Base-by-base conservation (phyloP, 768 basidiomycete genomes). In the Xerocomellus intermedius region DNA sequence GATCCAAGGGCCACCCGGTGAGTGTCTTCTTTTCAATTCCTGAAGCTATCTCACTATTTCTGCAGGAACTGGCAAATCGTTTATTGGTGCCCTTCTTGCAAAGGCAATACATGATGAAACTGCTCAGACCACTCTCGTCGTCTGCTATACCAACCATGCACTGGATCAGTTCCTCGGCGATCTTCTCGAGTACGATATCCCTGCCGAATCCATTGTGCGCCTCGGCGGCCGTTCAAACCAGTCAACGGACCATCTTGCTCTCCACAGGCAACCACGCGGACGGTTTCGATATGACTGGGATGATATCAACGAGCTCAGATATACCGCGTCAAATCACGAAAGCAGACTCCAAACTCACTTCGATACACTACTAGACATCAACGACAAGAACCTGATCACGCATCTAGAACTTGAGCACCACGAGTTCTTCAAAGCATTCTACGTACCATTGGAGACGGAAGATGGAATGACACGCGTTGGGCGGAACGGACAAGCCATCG, bases 61-160 rank as follows among this genome's bases (percentile, higher is more conserved):
- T 6, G 2, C 21, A 87, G 86, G 87, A 1, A 89, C 87, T 0
- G 86, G 87, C 0, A 89, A 88, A 59, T 86, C 85, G 0, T 87
- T 87, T 60, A 82, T 88, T 39, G 86, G 87, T 0, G 79, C 82
- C 1, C 69, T 88, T 1, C 68, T 87, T 1, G 83, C 84, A 0
- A 88, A 86, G 52, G 68, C 76, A 4, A 65, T 87, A 10, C 78
- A 86, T 42, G 77, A 81, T 17, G 60, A 66, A 46, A 79, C 79
- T 0, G 4, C 55, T 0, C 69, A 74, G 37, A 80, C 67, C 0
- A 85, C 87, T 21, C 78, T 88, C 8, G 82, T 88, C 16, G 81
- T 85, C 28, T 87, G 85, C 60, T 87, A 81, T 53, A 89, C 86
- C 1, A 89, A 89, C 52, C 87, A 89, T 53, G 87, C 87, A 0